A percentile compares a stretch with the other conserved stretches of the same genome.
Conservation (phyloP, 2,329 filamentous ascomycete genomes). For the Nigrograna mackinnonii region DNA sequence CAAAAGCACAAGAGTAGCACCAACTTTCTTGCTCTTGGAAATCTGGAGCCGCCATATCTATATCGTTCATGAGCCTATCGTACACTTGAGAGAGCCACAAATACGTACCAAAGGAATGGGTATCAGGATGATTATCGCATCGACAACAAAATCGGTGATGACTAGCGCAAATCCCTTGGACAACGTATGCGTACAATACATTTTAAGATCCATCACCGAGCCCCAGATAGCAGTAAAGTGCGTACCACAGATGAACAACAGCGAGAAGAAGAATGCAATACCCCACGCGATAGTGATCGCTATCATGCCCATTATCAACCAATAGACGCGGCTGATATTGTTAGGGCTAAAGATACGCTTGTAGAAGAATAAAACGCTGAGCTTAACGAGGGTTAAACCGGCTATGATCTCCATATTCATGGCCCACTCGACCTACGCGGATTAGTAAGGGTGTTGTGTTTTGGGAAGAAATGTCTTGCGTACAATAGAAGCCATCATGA, state of each 20-base stretch:
- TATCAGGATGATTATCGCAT: constrained; percentile 7
- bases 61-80: no score
- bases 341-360: constrained; percentile 5
- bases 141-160: constrained; percentile 5
- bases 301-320: constrained; percentile 1
- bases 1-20: no score
- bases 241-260: constrained; percentile 7
- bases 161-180: constrained; percentile 3
- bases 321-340: not conserved
- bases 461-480: no score
- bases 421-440: no score
- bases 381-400: constrained; percentile 7
- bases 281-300: constrained; percentile 7
- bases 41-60: no score
- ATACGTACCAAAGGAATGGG: constrained; percentile 8
- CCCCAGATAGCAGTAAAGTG: constrained; percentile 6
- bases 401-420: not conserved
- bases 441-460: no score
- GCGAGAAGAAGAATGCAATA: constrained; percentile 5
- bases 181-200: constrained; percentile 1
- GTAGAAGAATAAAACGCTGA: constrained; percentile 9
- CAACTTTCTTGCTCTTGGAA: no score
- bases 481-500: no score
- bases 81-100: no score
- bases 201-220: constrained; percentile 1